Base-by-base conservation (phyloP, 768 basidiomycete genomes). In the Mycena floridula region DNA sequence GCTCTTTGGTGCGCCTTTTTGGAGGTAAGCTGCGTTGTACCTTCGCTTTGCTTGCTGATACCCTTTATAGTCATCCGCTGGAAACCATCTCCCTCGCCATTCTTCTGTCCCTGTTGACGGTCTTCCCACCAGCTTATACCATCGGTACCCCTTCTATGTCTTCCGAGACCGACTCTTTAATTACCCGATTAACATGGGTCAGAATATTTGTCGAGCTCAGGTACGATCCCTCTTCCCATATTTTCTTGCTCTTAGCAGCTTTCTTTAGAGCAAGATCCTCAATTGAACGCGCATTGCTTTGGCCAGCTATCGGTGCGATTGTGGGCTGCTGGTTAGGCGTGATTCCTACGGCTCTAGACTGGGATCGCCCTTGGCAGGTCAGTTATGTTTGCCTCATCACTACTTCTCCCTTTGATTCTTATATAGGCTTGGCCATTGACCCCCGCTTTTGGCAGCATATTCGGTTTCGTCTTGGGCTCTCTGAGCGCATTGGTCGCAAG, bases 301-400 rank as follows among this genome's bases (percentile, higher is more conserved):
- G 89, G 54, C 89, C 95, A 13, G 76, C 77, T 9, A 55, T 84
- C 21, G 89, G 89, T 30, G 68, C 87, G 0, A 51, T 86, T 35
- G 23, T 82, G 16, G 95, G 94, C 5, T 72, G 76, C 36, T 96
- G 92, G 94, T 26, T 75, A 12, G 93, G 92, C 13, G 79, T 76
- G 8, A 70, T 94, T 37, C 89, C 91, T 2, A 83, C 93, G 37
- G 87, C 90, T 0, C 78, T 98, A 15, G 95, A 98, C 64, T 98
- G 95, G 95, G 93, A 93, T 57, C 76, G 91, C 27, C 90, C 94
- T 6, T 97, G 94, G 94, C 95, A 97, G 85, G 92, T 89, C 43
- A 45, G 78, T 65, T 9, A 27, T 23, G 46, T 28, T 42, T 13
- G 7, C 20, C 43, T 9, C 8, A 38, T 23, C 36, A 28, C 37